Percentiles rank a stretch among this genome's conserved stretches.
phyloP scores from a whole-genome alignment of 768 basidiomycete species.

The Leucosporidium yakuticum region DNA sequence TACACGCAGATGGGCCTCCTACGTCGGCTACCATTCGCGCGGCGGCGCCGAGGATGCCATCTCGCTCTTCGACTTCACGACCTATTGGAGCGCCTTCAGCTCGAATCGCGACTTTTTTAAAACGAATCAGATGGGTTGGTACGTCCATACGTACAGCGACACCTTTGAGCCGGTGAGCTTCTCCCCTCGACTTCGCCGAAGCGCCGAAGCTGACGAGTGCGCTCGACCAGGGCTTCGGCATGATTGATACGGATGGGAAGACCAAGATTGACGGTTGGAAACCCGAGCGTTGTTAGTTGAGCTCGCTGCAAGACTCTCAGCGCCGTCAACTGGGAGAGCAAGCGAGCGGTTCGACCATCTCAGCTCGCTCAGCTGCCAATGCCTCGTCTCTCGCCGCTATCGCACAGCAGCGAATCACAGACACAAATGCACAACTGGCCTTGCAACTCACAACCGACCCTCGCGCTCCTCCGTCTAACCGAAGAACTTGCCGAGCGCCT shows the following conservation, averaged over 20 bases:
- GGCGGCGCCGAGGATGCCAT: constrained; percentile 10
- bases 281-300: too few species aligned
- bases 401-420: too few species aligned
- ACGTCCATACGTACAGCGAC: constrained; percentile 17
- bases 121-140: constrained; percentile 9
- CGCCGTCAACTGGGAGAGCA: too few species aligned
- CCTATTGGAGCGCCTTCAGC: constrained; percentile 11
- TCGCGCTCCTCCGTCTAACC: neutral
- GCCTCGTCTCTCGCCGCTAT: too few species aligned
- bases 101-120: constrained; percentile 20
- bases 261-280: too few species aligned
- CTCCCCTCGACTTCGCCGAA: neutral
- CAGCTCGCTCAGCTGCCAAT: too few species aligned
- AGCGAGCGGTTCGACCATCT: too few species aligned
- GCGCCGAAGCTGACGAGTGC: neutral
- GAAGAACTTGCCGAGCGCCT: constrained; percentile 70
- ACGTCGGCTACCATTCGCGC: constrained; percentile 12
- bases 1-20: too few species aligned
- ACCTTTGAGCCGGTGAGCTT: constrained; percentile 7
- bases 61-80: constrained; percentile 5
- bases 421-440: too few species aligned
- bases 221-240: constrained; percentile 8
- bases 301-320: too few species aligned
- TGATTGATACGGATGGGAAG: constrained; percentile 10
- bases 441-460: neutral